A percentile compares a stretch with the other conserved stretches of the same genome.
phyloP scores from a whole-genome alignment of 148 eudicot species.

The Suaeda aralocaspica region DNA sequence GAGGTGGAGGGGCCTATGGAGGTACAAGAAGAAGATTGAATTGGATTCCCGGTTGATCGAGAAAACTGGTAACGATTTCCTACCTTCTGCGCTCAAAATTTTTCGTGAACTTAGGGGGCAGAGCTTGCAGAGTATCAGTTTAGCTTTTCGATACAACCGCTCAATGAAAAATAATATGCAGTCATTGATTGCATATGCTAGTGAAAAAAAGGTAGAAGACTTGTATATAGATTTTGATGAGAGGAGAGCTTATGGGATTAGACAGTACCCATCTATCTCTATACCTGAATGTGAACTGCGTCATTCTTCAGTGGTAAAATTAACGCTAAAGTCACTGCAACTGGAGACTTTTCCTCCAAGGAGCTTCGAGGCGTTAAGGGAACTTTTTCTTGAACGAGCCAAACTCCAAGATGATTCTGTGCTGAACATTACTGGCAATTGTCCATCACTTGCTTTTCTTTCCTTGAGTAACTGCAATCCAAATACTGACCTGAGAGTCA shows the following conservation, averaged over 20 bases:
- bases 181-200: neutral
- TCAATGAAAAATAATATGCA: neutral
- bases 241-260: neutral
- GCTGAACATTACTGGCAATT: slow-evolving; percentile 10
- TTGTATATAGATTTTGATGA: slow-evolving; percentile 18
- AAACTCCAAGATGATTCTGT: slow-evolving; percentile 1
- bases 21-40: slow-evolving; percentile 7
- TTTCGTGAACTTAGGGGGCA: neutral
- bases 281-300: neutral
- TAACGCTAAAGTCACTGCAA: slow-evolving; percentile 11
- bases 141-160: neutral
- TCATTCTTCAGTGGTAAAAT: slow-evolving; percentile 5
- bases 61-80: neutral
- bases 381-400: slow-evolving; percentile 18
- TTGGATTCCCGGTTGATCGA: neutral
- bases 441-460: slow-evolving; percentile 19
- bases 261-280: neutral
- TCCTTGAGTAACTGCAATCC: slow-evolving; percentile 18
- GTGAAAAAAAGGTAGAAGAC: slow-evolving; percentile 11
- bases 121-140: neutral
- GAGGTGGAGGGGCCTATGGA: slow-evolving; percentile 21
- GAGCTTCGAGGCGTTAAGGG: slow-evolving; percentile 5
- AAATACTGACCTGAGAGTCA: neutral
- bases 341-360: slow-evolving; percentile 8
- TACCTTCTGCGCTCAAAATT: neutral